Conservation (phyloP, 345 rosid genomes). For the Rhodamnia argentea region DNA sequence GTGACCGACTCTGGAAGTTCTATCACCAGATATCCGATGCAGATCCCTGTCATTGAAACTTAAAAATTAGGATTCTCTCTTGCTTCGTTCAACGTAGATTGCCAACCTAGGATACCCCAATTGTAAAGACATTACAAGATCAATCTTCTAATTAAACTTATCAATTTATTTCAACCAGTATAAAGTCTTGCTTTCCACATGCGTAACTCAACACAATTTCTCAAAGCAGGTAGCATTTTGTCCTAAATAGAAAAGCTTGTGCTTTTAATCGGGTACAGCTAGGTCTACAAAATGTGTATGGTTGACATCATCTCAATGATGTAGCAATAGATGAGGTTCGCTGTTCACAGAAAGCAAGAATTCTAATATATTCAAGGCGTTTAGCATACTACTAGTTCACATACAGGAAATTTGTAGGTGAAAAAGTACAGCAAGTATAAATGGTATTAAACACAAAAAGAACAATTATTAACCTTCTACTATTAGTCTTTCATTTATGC, state of each 20-base stretch:
- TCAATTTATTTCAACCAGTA: background rate
- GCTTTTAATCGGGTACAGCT: background rate
- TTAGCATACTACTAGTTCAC: background rate
- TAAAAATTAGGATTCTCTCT: slow-evolving; percentile 8
- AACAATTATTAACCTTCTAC: background rate
- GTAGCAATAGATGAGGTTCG: background rate
- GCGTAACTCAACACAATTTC: background rate
- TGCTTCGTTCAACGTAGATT: background rate
- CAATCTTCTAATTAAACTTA: background rate
- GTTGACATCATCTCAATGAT: background rate
- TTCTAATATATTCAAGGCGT: background rate
- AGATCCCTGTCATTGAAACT: slow-evolving; percentile 79
- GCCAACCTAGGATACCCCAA: background rate
- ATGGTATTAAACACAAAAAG: background rate
- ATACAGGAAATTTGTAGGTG: background rate
- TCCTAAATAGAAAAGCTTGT: background rate
- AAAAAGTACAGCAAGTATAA: background rate
- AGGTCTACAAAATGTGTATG: background rate
- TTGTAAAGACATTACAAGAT: background rate
- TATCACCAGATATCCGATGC: slow-evolving; percentile 75
- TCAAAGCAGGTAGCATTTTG: background rate
- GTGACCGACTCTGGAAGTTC: slow-evolving; percentile 61
- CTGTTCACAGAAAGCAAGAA: background rate
- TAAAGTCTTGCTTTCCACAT: background rate
- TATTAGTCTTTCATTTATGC: background rate